These are phyloP conservation scores for Bipolaris gigantea DNA, from an alignment of 2,329 filamentous ascomycete genomes.

Conservation along the genomic window DNA sequence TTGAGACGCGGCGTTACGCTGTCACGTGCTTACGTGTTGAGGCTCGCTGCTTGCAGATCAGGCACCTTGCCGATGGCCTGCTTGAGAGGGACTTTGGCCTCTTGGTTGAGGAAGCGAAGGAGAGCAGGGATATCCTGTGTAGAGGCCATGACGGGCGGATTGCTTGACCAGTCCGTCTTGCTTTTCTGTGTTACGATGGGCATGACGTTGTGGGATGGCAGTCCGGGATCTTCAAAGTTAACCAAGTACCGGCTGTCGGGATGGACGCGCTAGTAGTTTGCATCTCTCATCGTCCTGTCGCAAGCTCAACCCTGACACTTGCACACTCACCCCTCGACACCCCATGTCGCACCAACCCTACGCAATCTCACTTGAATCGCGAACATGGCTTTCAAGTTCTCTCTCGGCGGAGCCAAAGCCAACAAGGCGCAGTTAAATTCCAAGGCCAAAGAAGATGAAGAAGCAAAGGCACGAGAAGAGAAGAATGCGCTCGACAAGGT, in stretches of 20 bases:
- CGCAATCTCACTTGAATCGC: background rate
- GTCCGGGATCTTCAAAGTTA: background rate
- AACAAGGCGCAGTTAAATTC: constrained; percentile 29
- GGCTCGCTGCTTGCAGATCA: constrained; percentile 54
- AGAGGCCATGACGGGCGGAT: constrained; percentile 32
- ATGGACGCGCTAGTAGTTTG: constrained; percentile 19
- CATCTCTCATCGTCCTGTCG: constrained; percentile 2
- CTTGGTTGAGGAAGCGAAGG: constrained; percentile 61
- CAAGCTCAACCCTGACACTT: constrained; percentile 10
- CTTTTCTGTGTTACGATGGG: background rate
- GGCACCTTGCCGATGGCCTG: constrained; percentile 59
- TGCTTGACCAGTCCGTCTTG: background rate
- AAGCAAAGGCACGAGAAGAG: constrained; percentile 37
- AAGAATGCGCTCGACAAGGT: constrained; percentile 36
- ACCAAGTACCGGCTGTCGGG: background rate
- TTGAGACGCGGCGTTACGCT: constrained; percentile 19
- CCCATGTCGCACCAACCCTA: background rate
- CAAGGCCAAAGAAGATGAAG: constrained; percentile 37
- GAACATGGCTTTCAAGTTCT: constrained; percentile 38
- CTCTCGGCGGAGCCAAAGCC: constrained; percentile 28
- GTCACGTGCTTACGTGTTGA: constrained; percentile 54
- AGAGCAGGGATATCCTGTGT: constrained; percentile 50
- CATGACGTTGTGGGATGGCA: constrained; percentile 7
- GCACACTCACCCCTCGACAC: background rate
- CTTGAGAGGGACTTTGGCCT: constrained; percentile 59